phyloP scores from a whole-genome alignment of 257 asterid genomes.

The Salvia rosmarinus region DNA sequence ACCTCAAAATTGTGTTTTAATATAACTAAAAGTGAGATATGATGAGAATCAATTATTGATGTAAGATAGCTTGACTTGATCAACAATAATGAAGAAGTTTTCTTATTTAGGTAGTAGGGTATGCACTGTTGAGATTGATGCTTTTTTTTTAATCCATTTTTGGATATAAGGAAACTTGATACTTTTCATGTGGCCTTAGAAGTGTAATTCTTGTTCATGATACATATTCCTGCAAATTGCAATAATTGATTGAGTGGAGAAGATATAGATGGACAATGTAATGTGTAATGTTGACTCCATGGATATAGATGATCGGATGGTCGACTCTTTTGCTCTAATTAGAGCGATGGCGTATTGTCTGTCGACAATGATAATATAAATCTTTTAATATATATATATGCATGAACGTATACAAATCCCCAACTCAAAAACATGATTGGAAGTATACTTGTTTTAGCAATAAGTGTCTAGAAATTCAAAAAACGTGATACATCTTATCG shows the following conservation, averaged over 20 bases:
- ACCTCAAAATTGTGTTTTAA: neutral
- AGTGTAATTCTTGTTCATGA: slow-evolving; percentile 22
- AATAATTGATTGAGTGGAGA: slow-evolving; percentile 32
- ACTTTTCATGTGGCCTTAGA: slow-evolving; percentile 38
- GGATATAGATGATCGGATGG: neutral
- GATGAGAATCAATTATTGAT: slow-evolving; percentile 40
- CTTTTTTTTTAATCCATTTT: slow-evolving; percentile 30
- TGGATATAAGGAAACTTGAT: slow-evolving; percentile 25
- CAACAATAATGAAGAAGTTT: slow-evolving; percentile 19
- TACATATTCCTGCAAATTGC: slow-evolving; percentile 31
- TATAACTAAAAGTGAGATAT: slow-evolving; percentile 18
- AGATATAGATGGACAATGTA: slow-evolving; percentile 16
- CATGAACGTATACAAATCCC: too few relatives aligned
- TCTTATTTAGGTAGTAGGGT: slow-evolving; percentile 27
- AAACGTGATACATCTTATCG: neutral
- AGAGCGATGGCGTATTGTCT: neutral
- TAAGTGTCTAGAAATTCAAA: neutral
- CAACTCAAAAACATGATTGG: neutral
- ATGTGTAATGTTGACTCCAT: slow-evolving; percentile 11
- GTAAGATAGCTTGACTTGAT: slow-evolving; percentile 29
- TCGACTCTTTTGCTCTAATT: neutral
- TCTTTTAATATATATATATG: neutral
- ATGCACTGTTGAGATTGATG: slow-evolving; percentile 32
- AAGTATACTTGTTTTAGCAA: neutral
- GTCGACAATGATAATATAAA: neutral